Percentiles rank a stretch among this genome's conserved stretches.
Evolutionary conservation across 2,329 filamentous ascomycete species (phyloP).

Genomic region (Macrophomina phaseolina): DNA sequence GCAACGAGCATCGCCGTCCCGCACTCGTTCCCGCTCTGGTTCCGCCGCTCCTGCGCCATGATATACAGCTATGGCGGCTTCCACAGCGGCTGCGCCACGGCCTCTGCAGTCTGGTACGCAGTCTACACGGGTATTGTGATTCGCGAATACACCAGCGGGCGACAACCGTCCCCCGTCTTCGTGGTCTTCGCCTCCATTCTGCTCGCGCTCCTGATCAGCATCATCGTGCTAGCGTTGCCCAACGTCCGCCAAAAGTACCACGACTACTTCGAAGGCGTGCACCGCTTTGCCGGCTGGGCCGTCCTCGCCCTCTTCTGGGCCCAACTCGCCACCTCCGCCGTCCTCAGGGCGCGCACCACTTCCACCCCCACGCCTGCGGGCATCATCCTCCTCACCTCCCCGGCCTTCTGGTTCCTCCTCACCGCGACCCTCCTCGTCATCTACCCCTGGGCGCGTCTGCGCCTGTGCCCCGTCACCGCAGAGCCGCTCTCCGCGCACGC

Average conservation of each 20-base stretch:
- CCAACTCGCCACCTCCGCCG: conserved; percentile 17
- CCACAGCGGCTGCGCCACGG: conserved; percentile 41
- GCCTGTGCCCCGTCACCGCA: conserved; percentile 68
- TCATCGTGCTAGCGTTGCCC: conserved; percentile 38
- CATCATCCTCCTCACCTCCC: conserved; percentile 51
- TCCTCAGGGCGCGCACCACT: conserved; percentile 20
- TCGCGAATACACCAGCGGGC: conserved; percentile 33
- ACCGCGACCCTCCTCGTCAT: conserved; percentile 69
- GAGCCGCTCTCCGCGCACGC: conserved; percentile 75
- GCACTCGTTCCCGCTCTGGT: conserved; percentile 35
- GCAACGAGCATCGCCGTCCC: conserved; percentile 40
- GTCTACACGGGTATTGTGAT: conserved; percentile 44
- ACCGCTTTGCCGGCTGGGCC: conserved; percentile 44
- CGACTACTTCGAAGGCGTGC: conserved; percentile 42
- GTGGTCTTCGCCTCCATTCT: conserved; percentile 34
- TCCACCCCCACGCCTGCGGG: conserved; percentile 35
- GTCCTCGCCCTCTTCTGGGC: conserved; percentile 42
- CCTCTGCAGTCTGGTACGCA: conserved; percentile 50
- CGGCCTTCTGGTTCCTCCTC: conserved; percentile 72
- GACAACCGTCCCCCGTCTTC: conserved; percentile 28
- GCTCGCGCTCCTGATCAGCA: conserved; percentile 32
- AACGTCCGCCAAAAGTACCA: conserved; percentile 35
- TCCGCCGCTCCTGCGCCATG: conserved; percentile 35
- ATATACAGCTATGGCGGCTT: conserved; percentile 44
- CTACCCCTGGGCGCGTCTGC: conserved; percentile 75